Percentiles rank a stretch among this genome's conserved stretches.
phyloP scores from a whole-genome alignment of 2,329 filamentous ascomycete species.

The Uncinocarpus reesii region DNA sequence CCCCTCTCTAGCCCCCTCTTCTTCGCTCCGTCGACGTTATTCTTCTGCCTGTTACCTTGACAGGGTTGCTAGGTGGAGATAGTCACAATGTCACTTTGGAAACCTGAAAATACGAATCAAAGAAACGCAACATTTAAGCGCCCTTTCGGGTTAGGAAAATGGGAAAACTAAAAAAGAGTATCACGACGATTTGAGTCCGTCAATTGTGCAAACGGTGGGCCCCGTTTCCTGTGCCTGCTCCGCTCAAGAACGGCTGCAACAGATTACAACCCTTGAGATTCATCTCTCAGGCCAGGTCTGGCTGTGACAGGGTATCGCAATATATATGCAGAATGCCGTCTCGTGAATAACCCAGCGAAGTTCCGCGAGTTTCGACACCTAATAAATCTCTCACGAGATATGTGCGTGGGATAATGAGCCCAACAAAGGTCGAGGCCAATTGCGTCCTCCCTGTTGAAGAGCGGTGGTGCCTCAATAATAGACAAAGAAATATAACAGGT shows the following conservation, averaged over 20 bases:
- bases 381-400: not conserved
- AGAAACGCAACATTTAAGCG: not conserved
- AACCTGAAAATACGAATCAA: conserved; percentile 1
- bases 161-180: not conserved
- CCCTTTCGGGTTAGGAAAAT: not conserved
- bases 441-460: not conserved
- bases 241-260: not conserved
- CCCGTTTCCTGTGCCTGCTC: not conserved
- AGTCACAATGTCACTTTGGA: conserved; percentile 5
- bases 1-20: not conserved
- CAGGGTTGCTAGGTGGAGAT: conserved; percentile 7
- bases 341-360: not conserved
- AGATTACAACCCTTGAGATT: not conserved
- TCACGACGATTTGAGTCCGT: not conserved
- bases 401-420: not conserved
- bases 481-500: not conserved
- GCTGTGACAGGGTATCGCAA: not conserved
- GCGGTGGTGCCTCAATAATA: not conserved
- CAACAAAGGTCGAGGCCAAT: not conserved
- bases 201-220: not conserved
- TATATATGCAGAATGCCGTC: not conserved
- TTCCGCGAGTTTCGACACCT: not conserved
- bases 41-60: conserved; percentile 7
- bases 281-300: not conserved
- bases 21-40: not conserved